Evolutionary conservation across 148 eudicot genomes (phyloP), one percentile per base, ranked within the genome.

Genomic region (Vaccinium darrowii): DNA sequence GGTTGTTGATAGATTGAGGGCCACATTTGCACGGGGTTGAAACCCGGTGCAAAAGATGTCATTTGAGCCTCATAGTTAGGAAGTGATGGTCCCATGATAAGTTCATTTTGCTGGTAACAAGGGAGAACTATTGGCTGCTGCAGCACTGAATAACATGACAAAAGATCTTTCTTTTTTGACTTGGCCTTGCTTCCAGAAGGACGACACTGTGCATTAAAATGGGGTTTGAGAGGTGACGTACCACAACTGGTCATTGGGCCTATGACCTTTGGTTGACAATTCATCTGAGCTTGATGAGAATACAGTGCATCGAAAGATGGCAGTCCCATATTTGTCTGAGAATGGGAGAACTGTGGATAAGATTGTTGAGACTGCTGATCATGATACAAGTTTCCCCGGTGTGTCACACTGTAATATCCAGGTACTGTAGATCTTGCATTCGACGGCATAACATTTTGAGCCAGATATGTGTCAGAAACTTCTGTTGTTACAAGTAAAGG

Each of bases 261-360:
- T 30, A 7, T 49, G 58, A 50, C 7, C 47, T 65, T 81, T 54
- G 36, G 65, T 67, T 65, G 84, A 50, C 75, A 63, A 65, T 49
- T 23, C 58, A 47, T 65, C 76, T 49, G 76, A 63, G 47, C 57
- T 67, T 81, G 76, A 67, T 67, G 36, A 36, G 84, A 15, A 47
- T 67, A 54, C 15, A 67, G 49, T 13, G 43, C 33, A 60, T 43
- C 16, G 30, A 43, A 62, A 81, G 83, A 81, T 81, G 73, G 73
- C 36, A 8, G 47, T 81, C 83, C 73, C 7, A 5, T 27, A 39
- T 62, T 62, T 39, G 11, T 39, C 30, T 21, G 30, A 60, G 73
- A 36, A 52, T n/a, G 71, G 7, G 27, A 27, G 18, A 62, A 62
- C 52, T 18, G 53, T 62, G 83, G 73, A 43, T 39, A 27, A 6